Conservation (phyloP, 192 early-diverging fungal species). For the Linnemannia elongata region DNA sequence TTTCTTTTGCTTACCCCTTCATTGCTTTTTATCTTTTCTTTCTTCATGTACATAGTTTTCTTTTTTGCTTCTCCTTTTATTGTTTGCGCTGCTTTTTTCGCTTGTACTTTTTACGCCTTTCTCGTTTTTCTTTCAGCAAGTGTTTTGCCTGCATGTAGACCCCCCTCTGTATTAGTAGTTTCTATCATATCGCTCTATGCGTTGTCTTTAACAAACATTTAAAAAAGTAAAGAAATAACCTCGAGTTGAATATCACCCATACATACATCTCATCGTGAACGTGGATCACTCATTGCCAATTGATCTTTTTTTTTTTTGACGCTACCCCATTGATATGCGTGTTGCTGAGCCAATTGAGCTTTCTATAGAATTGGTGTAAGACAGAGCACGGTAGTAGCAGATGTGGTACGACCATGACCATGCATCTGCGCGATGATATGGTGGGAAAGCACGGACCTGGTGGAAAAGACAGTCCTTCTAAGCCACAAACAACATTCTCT, state of each 20-base stretch:
- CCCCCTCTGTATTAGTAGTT: background rate
- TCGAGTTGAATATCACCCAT: background rate
- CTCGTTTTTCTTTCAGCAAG: constrained; percentile 8
- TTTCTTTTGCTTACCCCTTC: background rate
- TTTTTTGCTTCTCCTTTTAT: background rate
- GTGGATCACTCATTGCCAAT: too few relatives aligned
- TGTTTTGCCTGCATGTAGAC: constrained; percentile 13
- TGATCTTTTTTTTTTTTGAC: too few relatives aligned
- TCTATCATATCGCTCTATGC: background rate
- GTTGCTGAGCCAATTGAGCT: too few relatives aligned
- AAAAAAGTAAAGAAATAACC: background rate
- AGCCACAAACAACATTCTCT: constrained; percentile 27
- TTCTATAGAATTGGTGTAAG: too few relatives aligned
- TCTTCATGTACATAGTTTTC: background rate
- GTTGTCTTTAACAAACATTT: background rate
- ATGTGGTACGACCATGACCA: too few relatives aligned
- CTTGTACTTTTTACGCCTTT: constrained; percentile 17
- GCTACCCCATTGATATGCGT: too few relatives aligned
- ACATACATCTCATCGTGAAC: background rate
- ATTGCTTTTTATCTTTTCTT: background rate
- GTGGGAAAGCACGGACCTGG: too few relatives aligned
- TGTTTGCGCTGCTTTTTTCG: constrained; percentile 14
- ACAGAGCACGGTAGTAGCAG: too few relatives aligned
- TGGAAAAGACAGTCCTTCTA: constrained; percentile 6
- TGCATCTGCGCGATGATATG: too few relatives aligned